Evolutionary conservation across 306 rosid species (phyloP).

Genomic region (Fragaria vesca): DNA sequence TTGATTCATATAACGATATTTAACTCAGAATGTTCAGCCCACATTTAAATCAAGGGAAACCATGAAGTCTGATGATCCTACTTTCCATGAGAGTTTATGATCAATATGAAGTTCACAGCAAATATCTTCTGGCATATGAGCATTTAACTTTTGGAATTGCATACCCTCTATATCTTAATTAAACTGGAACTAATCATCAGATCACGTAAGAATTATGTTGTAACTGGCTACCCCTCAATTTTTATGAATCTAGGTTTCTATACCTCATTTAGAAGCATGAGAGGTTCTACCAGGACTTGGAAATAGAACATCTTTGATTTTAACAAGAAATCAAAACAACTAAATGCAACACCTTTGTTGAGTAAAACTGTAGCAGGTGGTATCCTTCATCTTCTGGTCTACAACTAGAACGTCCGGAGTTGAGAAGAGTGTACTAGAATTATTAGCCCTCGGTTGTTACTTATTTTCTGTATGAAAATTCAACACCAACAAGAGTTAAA

Average conservation of each 20-base stretch:
- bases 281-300: not conserved
- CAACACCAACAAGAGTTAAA: not conserved
- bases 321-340: not conserved
- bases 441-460: not conserved
- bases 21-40: not conserved
- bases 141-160: no score
- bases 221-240: not conserved
- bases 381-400: not conserved
- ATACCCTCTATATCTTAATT: no score
- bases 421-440: not conserved
- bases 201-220: not conserved
- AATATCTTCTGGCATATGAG: not conserved
- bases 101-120: not conserved
- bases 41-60: not conserved
- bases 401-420: not conserved
- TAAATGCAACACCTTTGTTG: not conserved
- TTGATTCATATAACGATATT: not conserved
- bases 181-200: not conserved
- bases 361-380: not conserved
- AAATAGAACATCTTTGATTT: not conserved
- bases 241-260: not conserved
- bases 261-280: not conserved
- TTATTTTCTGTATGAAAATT: not conserved
- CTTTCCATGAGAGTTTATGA: not conserved
- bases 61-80: not conserved